phyloP scores from a whole-genome alignment of 1,284 basidiomycete genomes.

The Chiua sp. region DNA sequence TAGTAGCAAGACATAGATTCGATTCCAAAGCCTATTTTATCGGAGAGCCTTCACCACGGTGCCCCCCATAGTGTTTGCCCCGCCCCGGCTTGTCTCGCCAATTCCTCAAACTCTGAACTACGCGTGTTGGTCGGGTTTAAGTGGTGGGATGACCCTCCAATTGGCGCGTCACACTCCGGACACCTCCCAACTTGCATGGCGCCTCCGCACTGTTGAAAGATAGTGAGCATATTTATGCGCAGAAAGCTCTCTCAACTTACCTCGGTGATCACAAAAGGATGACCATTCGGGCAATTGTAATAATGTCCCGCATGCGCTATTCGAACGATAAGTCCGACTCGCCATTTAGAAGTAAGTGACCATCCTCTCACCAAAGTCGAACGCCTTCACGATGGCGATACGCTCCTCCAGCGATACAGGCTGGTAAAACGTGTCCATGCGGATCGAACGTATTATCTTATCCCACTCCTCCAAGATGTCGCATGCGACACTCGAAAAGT shows the following conservation, averaged over 20 bases:
- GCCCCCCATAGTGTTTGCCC: constrained; percentile 10
- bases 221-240: constrained; percentile 3
- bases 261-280: constrained; percentile 53
- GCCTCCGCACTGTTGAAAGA: constrained; percentile 53
- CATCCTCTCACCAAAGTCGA: constrained; percentile 42
- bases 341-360: background rate
- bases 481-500: constrained; percentile 37
- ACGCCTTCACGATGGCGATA: constrained; percentile 47
- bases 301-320: constrained; percentile 50
- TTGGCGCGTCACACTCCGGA: constrained; percentile 56
- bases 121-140: constrained; percentile 49
- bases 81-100: constrained; percentile 35
- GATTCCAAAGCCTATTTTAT: no score
- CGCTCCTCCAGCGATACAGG: constrained; percentile 50
- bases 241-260: constrained; percentile 26
- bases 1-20: no score
- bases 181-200: constrained; percentile 51
- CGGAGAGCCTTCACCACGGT: constrained; percentile 22
- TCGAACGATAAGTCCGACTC: background rate
- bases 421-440: constrained; percentile 43
- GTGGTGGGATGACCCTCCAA: constrained; percentile 54
- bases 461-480: constrained; percentile 45
- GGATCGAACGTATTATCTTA: constrained; percentile 37
- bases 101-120: constrained; percentile 49
- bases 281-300: constrained; percentile 53